phyloP scores from a whole-genome alignment of 2,329 filamentous ascomycete species.

The Microcyclospora tardicrescens region DNA sequence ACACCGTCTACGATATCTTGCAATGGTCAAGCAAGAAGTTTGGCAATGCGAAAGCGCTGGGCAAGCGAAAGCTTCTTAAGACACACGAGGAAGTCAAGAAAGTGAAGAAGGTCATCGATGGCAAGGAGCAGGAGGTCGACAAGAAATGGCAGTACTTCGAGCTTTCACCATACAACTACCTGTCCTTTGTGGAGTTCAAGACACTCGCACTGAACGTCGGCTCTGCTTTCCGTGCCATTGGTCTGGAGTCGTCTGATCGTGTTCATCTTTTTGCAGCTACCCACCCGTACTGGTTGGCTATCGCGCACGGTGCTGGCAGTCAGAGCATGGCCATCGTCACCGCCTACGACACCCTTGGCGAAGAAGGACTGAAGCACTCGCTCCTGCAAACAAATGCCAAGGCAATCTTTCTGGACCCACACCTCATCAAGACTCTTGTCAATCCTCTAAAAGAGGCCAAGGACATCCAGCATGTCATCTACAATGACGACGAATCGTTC shows the following conservation, averaged over 20 bases:
- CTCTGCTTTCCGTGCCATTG: slow-evolving; percentile 60
- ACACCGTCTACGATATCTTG: slow-evolving; percentile 69
- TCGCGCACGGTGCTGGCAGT: slow-evolving; percentile 54
- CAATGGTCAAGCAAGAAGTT: slow-evolving; percentile 49
- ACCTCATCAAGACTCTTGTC: slow-evolving; percentile 46
- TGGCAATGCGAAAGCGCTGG: slow-evolving; percentile 42
- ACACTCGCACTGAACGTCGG: slow-evolving; percentile 56
- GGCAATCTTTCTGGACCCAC: slow-evolving; percentile 77
- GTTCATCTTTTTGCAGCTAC: slow-evolving; percentile 79
- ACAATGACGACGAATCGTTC: slow-evolving; percentile 38
- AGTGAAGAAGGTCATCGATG: slow-evolving; percentile 77
- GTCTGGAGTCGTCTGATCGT: slow-evolving; percentile 52
- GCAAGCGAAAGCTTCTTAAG: slow-evolving; percentile 59
- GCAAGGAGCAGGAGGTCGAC: slow-evolving; percentile 63
- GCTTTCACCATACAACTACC: slow-evolving; percentile 62
- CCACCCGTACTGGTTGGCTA: slow-evolving; percentile 69
- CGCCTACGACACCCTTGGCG: slow-evolving; percentile 83
- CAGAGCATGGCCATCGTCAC: slow-evolving; percentile 89
- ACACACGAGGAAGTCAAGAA: slow-evolving; percentile 77
- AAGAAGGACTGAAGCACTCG: slow-evolving; percentile 73
- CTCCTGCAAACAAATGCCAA: slow-evolving; percentile 67
- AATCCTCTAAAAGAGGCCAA: slow-evolving; percentile 43
- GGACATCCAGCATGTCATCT: slow-evolving; percentile 44
- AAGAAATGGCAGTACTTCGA: slow-evolving; percentile 91
- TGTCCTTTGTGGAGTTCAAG: slow-evolving; percentile 70